Base-by-base conservation (phyloP, 257 asterid species). In the Nyctanthes arbortristis region DNA sequence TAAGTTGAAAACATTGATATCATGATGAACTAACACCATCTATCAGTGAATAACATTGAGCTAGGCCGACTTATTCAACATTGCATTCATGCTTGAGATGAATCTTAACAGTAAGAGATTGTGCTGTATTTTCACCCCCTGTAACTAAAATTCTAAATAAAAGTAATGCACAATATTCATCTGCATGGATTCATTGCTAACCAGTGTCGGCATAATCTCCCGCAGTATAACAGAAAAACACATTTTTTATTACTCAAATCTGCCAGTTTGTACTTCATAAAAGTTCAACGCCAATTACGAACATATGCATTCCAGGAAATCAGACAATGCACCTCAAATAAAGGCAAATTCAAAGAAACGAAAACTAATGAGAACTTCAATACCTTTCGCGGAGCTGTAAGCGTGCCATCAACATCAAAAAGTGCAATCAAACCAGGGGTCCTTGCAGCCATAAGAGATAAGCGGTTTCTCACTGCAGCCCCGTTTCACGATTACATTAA, bases 381-480 rank as follows among this genome's bases (percentile, higher is more conserved):
- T 60, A 91, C 97, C 96, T 89, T 87, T 49, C 99, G 73, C 3
- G 99, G 96, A 66, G 99, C 95, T 24, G 99, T 91, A 47, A 94
- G 96, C 5, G 99, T 94, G 68, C 96, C 99, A 78, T 94, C 99
- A 60, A 94, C 97, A 77, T 94, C 99, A 22, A 94, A 94, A 27
- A 94, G 88, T 71, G 95, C 97, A 81, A 94, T 87, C 31, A 85
- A 78, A 7, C 96, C 96, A 79, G 96, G 82, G 73, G 63, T 85
- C 57, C 57, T 75, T 64, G 76, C 80, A 52, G 90, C 93, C 97
- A 89, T 94, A 14, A 43, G 72, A 30, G 67, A 35, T 66, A 2
- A 47, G 63, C 70, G 33, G 39, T 49, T 68, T 66, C 43, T n/a
- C 1, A 27, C 84, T 75, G 79, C 75, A 78, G 20, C 32, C 64